These are phyloP conservation scores for Aspergillus quadrilineatus DNA, from an alignment of 2,329 filamentous ascomycete species.

Conservation along the genomic window DNA sequence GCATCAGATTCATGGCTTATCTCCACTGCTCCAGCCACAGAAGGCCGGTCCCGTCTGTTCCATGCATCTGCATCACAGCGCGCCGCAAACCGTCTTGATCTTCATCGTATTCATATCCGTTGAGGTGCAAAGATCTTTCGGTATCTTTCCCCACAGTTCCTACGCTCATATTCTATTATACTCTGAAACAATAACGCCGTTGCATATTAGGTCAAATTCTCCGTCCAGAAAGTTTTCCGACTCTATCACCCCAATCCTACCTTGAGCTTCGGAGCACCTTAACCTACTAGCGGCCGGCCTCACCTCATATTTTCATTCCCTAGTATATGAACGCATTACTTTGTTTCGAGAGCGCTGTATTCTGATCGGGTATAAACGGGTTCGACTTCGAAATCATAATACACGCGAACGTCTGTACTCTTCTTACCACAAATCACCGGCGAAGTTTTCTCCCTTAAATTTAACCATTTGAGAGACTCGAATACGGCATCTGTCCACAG, in stretches of 20 bases:
- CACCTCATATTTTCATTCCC: not conserved
- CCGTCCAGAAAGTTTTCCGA: not conserved
- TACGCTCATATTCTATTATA: not conserved
- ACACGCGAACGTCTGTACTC: not conserved
- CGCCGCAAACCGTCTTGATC: not conserved
- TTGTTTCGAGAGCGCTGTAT: not conserved
- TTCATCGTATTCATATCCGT: constrained; percentile 10
- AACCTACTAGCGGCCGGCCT: not conserved
- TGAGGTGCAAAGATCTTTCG: not conserved
- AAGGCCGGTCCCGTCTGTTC: constrained; percentile 18
- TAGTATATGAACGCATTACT: not conserved
- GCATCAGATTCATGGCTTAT: constrained; percentile 13
- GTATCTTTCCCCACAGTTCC: not conserved
- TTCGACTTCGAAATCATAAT: not conserved
- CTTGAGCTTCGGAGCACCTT: not conserved
- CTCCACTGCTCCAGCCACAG: constrained; percentile 14
- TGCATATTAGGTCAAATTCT: not conserved
- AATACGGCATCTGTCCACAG: not conserved
- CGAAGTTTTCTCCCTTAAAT: not conserved
- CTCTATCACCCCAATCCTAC: not conserved
- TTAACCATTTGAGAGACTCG: too few species aligned
- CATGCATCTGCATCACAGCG: constrained; percentile 20
- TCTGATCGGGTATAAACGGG: not conserved
- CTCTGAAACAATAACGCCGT: not conserved
- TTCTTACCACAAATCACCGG: not conserved